phyloP scores from a whole-genome alignment of 2,329 filamentous ascomycete species.

The Colletotrichum sp. region DNA sequence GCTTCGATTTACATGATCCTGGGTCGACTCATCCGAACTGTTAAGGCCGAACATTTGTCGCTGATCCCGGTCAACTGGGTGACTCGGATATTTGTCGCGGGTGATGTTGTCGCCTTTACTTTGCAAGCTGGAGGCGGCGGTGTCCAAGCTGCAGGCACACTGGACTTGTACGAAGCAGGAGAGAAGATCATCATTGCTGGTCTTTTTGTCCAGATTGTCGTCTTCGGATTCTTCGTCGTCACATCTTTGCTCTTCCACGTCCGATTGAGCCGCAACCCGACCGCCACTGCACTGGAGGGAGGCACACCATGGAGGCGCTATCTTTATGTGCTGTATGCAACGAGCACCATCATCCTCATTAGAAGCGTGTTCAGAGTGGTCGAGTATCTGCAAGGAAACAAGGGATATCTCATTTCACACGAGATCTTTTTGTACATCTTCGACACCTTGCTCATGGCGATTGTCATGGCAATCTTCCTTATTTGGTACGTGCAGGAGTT shows the following conservation, averaged over 20 bases:
- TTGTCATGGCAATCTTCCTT: slow-evolving; percentile 36
- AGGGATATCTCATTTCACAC: slow-evolving; percentile 42
- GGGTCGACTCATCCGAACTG: slow-evolving; percentile 35
- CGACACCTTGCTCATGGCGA: slow-evolving; percentile 43
- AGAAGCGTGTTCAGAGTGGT: slow-evolving; percentile 50
- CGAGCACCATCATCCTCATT: slow-evolving; percentile 44
- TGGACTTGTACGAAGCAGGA: slow-evolving; percentile 30
- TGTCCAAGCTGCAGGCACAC: slow-evolving; percentile 26
- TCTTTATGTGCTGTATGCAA: slow-evolving; percentile 33
- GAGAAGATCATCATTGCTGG: slow-evolving; percentile 56
- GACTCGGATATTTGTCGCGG: slow-evolving; percentile 51
- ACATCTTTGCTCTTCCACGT: slow-evolving; percentile 49
- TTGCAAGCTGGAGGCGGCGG: slow-evolving; percentile 44
- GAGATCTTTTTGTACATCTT: slow-evolving; percentile 48
- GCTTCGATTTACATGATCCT: slow-evolving; percentile 27
- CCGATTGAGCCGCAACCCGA: slow-evolving; percentile 22
- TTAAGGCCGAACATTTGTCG: slow-evolving; percentile 23
- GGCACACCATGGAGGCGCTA: slow-evolving; percentile 30
- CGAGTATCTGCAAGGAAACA: slow-evolving; percentile 49
- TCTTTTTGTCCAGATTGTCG: slow-evolving; percentile 55
- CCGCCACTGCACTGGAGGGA: not conserved
- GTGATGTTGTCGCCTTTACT: slow-evolving; percentile 48
- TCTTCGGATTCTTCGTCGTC: slow-evolving; percentile 57
- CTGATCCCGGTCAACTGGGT: slow-evolving; percentile 34
- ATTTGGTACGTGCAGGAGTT: slow-evolving; percentile 11